Conservation (phyloP, 129 eudicot species). For the Helianthus tuberosus region DNA sequence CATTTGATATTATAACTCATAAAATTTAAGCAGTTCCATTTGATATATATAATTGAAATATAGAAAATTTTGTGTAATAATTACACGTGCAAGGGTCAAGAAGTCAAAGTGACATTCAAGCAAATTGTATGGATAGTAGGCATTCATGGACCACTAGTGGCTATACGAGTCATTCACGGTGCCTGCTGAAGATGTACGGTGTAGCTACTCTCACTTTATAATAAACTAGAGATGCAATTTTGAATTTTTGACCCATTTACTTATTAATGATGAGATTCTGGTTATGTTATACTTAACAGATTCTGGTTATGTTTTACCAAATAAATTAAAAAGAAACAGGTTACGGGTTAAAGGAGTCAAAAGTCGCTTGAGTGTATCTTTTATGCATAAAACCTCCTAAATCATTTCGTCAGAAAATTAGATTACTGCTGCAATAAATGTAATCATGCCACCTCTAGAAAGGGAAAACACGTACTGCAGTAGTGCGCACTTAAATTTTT, state of each 20-base stretch:
- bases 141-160: no score
- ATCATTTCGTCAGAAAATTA: not conserved
- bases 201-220: slow-evolving; percentile 18
- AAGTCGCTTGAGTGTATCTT: not conserved
- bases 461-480: no score
- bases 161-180: no score
- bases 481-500: no score
- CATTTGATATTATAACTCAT: slow-evolving; percentile 42
- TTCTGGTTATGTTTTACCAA: not conserved
- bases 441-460: no score
- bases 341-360: not conserved
- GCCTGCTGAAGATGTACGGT: slow-evolving; percentile 25
- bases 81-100: slow-evolving; percentile 26
- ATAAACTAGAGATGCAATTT: slow-evolving; percentile 1
- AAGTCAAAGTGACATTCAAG: slow-evolving; percentile 40
- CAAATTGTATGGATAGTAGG: slow-evolving; percentile 49
- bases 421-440: no score
- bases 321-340: not conserved
- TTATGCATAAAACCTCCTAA: no score
- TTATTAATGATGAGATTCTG: not conserved
- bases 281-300: not conserved
- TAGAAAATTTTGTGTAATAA: slow-evolving; percentile 22
- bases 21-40: slow-evolving; percentile 30
- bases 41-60: slow-evolving; percentile 15
- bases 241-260: not conserved